Evolutionary conservation across 1,139 yeast species (phyloP), one percentile per base, ranked within the genome.

Genomic region (Yamadazyma buinensis): DNA sequence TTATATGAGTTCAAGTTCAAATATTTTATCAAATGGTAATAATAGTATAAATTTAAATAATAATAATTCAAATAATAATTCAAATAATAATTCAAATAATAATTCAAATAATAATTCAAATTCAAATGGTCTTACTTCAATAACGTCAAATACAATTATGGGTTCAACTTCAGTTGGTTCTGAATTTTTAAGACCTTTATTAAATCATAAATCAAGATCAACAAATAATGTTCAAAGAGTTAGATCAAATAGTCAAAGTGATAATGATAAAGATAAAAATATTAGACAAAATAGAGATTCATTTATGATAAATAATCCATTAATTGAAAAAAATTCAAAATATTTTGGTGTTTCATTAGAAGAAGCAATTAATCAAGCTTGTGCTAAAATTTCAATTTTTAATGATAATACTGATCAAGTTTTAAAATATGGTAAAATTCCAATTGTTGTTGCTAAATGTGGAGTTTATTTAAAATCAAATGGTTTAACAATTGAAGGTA

Each of bases 401-500:
- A 62, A 71, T 32, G 67, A 64, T 28, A 75, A 77, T 36, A 39
- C 54, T 3, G 79, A 77, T 32, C 55, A 56, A n/a, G 75, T 76
- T 30, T 70, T 80, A 35, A 77, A 78, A 33, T 87, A 84, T 52
- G 96, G 95, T 13, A 68, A 75, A 40, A 82, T 87, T 23, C 96
- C 96, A 1, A 72, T 84, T 15, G 86, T 92, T n/a, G 95, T 92
- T 21, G 98, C 97, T 17, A 85, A 88, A 49, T 90, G 98, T 61
- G 97, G 97, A 2, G 81, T 85, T 1, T 90, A 63, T 54, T 62
- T 92, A 42, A 92, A 92, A 52, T 77, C 77, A 34, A 80, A 86
- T 45, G 95, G 85, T 7, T 59, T 84, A 30, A 71, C 71, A 23
- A 83, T 85, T 1, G 95, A 92, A 55, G 98, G 99, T 4, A 86